Evolutionary conservation across 441 rosid genomes (phyloP), one percentile per base, ranked within the genome.

Genomic region (Kokia cookei): DNA sequence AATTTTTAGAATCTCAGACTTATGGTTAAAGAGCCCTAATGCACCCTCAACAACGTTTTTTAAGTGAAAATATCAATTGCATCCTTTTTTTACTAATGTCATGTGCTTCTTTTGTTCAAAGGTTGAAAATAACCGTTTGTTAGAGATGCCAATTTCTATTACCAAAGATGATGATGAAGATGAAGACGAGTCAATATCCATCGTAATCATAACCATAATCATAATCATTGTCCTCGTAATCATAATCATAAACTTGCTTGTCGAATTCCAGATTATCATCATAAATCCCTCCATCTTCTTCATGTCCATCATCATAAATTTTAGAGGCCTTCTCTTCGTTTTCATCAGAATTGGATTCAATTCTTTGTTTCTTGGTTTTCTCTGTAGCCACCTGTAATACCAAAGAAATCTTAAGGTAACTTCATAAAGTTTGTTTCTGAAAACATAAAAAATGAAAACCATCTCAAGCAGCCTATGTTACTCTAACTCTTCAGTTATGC

Each of bases 331-430:
- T 75, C 32, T 80, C 75, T 32, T 65, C 84, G 59, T 71, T 50
- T 29, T 68, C 43, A 10, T 77, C 83, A 26, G 65, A 24, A 59
- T 67, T 61, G 9, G 73, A 60, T 51, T 80, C 88, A 7, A 75
- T 69, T 54, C 71, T 78, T 17, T 63, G 73, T 72, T 84, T 88
- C 82, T 86, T 84, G 43, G 76, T 24, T 66, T 75, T 82, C 55
- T 80, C 83, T 0, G 79, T 53, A 29, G 29, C 55, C 43, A 19
- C 86, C 90, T 85, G 79, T 14, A 17, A 48, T 40, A 42, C 29
- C 22, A 61, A 74, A 48, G 69, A 74, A 65, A 62, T 47, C 55
- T 54, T 54, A 8, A 54, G 22, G 8, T 68, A 61, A 50, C 48
- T 24, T 14, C 13, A 72, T 27, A 35, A 14, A 51, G 17, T n/a